Conservation (phyloP, 108 stramenopile genomes). For the Fistulifera pelliculosa region DNA sequence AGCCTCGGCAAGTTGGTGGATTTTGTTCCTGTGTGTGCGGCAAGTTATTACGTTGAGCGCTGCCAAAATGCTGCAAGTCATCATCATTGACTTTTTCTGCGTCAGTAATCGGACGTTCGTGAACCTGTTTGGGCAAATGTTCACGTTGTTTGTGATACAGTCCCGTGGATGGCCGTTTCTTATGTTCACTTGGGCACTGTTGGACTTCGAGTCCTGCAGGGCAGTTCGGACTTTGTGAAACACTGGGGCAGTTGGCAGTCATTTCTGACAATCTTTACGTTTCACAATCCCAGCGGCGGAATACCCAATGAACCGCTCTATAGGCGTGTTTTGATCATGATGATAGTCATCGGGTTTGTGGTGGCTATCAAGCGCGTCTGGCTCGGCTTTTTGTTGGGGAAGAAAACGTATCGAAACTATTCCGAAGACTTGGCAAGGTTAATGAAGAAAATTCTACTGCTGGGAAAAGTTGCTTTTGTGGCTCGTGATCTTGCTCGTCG, state of each 20-base stretch:
- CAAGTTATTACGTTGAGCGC: constrained; percentile 24
- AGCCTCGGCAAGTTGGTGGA: constrained; percentile 33
- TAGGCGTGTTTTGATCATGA: constrained; percentile 20
- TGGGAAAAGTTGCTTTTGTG: constrained; percentile 39
- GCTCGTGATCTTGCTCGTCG: neutral
- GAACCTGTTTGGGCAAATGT: constrained; percentile 17
- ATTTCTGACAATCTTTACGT: constrained; percentile 23
- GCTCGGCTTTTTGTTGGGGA: constrained; percentile 53
- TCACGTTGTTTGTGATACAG: constrained; percentile 27
- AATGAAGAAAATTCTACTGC: constrained; percentile 59
- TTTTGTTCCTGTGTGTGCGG: constrained; percentile 28
- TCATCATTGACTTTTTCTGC: constrained; percentile 32
- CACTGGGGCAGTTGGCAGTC: constrained; percentile 40
- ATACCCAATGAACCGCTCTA: constrained; percentile 9
- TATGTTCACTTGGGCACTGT: constrained; percentile 27
- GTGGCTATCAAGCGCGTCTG: constrained; percentile 54
- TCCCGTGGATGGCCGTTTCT: constrained; percentile 43
- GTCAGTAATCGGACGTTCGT: constrained; percentile 14
- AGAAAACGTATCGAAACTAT: constrained; percentile 30
- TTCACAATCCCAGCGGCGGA: constrained; percentile 25
- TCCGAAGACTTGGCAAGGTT: constrained; percentile 33
- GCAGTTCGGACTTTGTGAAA: constrained; percentile 11
- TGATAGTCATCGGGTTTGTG: constrained; percentile 24
- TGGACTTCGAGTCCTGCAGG: constrained; percentile 26
- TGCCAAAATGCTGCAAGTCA: constrained; percentile 13